Conservation (phyloP, 1,139 yeast species). For the Starmera stellimalicola region DNA sequence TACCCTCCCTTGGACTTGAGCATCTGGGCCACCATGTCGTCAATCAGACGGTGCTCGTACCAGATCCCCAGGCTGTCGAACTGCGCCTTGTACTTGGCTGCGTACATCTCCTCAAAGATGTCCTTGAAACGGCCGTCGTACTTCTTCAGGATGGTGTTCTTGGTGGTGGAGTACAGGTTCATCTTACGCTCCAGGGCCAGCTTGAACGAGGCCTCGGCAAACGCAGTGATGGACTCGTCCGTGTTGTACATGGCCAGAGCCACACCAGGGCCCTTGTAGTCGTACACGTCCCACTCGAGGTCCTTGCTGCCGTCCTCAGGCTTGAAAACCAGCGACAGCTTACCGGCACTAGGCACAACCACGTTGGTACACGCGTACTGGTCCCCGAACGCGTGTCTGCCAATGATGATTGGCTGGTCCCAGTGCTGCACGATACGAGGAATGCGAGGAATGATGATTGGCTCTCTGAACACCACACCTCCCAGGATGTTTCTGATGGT, state of each 20-base stretch:
- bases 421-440: slow-evolving; percentile 73
- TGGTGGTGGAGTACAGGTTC: slow-evolving; percentile 65
- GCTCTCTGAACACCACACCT: slow-evolving; percentile 80
- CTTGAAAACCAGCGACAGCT: slow-evolving; percentile 54
- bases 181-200: slow-evolving; percentile 58
- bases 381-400: slow-evolving; percentile 83
- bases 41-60: slow-evolving; percentile 77
- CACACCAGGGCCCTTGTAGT: slow-evolving; percentile 59
- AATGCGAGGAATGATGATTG: slow-evolving; percentile 66
- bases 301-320: slow-evolving; percentile 36
- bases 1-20: slow-evolving; percentile 77
- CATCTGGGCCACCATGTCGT: slow-evolving; percentile 89
- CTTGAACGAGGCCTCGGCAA: slow-evolving; percentile 73
- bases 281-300: slow-evolving; percentile 43
- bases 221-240: slow-evolving; percentile 67
- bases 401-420: slow-evolving; percentile 77
- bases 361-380: slow-evolving; percentile 78
- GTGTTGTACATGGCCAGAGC: slow-evolving; percentile 81
- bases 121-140: slow-evolving; percentile 81
- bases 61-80: slow-evolving; percentile 63
- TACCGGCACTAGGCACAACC: slow-evolving; percentile 60
- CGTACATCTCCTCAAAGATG: slow-evolving; percentile 61
- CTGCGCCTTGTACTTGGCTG: slow-evolving; percentile 40
- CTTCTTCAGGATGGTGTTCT: slow-evolving; percentile 72
- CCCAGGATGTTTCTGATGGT: slow-evolving; percentile 74